A percentile compares a stretch with the other conserved stretches of the same genome.
Conservation (phyloP, 1,284 basidiomycete genomes). For the Fomitopsis pinicola region DNA sequence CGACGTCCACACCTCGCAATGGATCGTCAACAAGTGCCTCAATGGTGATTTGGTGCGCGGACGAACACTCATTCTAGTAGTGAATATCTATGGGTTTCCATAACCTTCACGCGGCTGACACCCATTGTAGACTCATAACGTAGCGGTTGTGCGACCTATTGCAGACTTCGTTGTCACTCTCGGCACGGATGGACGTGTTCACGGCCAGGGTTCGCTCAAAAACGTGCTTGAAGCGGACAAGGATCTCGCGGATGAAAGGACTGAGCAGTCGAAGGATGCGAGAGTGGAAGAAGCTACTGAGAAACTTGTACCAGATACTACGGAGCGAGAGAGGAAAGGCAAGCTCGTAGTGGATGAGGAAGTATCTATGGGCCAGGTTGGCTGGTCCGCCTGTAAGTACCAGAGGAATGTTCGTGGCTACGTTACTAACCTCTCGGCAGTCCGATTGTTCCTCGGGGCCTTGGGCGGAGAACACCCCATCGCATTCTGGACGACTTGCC, state of each 20-base stretch:
- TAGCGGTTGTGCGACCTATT: slow-evolving; percentile 59
- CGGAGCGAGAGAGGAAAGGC: slow-evolving; percentile 29
- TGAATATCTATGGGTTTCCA: slow-evolving; percentile 31
- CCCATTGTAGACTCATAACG: slow-evolving; percentile 59
- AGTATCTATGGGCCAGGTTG: slow-evolving; percentile 51
- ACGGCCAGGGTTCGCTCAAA: slow-evolving; percentile 42
- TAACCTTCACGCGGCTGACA: background rate
- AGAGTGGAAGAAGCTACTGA: slow-evolving; percentile 39
- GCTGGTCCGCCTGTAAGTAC: slow-evolving; percentile 38
- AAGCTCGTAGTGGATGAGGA: slow-evolving; percentile 59
- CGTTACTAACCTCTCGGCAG: slow-evolving; percentile 25
- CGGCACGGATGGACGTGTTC: slow-evolving; percentile 44
- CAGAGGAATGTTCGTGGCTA: background rate
- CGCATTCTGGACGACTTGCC: slow-evolving; percentile 31
- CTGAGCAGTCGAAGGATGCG: slow-evolving; percentile 35
- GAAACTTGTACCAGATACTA: slow-evolving; percentile 18
- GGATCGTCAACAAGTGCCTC: slow-evolving; percentile 76
- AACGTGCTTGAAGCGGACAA: slow-evolving; percentile 39
- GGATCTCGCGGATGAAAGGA: slow-evolving; percentile 34
- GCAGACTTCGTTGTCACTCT: slow-evolving; percentile 63
- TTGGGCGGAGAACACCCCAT: slow-evolving; percentile 26
- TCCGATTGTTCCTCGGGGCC: slow-evolving; percentile 26
- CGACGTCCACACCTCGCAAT: slow-evolving; percentile 66
- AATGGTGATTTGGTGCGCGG: slow-evolving; percentile 4
- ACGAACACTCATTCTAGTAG: slow-evolving; percentile 65